Evolutionary conservation across 768 basidiomycete species (phyloP), one percentile per base, ranked within the genome.

Genomic region (Rhodotorula kratochvilovae): DNA sequence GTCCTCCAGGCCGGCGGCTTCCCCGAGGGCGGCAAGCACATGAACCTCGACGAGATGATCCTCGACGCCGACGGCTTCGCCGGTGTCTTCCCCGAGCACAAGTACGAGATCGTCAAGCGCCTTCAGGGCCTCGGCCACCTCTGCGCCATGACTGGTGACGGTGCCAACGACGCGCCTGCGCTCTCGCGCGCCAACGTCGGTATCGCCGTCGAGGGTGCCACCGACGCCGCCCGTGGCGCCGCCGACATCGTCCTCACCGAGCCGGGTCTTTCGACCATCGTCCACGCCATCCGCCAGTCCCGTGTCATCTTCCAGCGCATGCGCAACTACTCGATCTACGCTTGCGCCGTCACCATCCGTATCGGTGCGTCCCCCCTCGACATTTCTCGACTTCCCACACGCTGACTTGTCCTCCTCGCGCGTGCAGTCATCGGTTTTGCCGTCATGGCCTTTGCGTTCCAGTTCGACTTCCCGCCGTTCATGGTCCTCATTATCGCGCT

Each of bases 301-400:
- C 94, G 95, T 85, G 83, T 96, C 84, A 98, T 98, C 83, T 98
- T 98, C 90, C 95, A 98, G 80, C 90, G 95, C 83, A 97, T 98
- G 95, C 85, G 95, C 78, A 98, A 98, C 86, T 97, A 98, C 83
- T 90, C 95, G 62, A 96, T 98, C 84, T 79, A 79, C 78, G 80
- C 80, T 58, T 81, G 80, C 71, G 80, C 80, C 72, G 80, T 80
- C 70, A 97, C 94, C 71, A 96, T 96, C 82, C 94, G 94, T 89
- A 95, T 97, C 81, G 94, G 70, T 71, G 21, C 63, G 74, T 63
- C 23, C 68, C 71, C 58, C 35, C 36, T 21, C 25, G 48, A 2
- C 23, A 27, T 67, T 23, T 19, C 17, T 13, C 43, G 16, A 42
- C 35, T 25, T 5, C 11, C 29, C 31, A 21, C 1, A 25, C 11